These are phyloP conservation scores for Moesziomyces sp. DNA, from an alignment of 1,284 basidiomycete genomes.

Conservation along the genomic window DNA sequence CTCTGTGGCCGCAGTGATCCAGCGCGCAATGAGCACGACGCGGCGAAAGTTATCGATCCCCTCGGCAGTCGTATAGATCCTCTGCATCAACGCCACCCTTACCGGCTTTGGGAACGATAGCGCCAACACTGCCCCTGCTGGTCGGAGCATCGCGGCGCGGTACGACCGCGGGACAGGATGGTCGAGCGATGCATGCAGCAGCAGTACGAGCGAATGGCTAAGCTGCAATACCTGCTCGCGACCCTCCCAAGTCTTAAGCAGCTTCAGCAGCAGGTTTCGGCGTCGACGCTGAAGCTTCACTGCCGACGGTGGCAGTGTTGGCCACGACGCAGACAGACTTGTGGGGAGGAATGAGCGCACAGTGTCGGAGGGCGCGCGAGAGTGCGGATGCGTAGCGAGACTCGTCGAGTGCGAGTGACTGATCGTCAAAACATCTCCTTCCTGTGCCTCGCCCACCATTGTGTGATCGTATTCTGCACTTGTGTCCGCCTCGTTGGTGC, in stretches of 20 bases:
- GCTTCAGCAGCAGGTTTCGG: constrained; percentile 22
- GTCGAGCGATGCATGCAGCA: constrained; percentile 36
- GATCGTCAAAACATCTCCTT: constrained; percentile 34
- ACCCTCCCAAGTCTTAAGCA: constrained; percentile 46
- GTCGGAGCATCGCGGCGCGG: constrained; percentile 16
- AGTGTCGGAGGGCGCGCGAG: constrained; percentile 8
- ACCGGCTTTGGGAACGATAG: constrained; percentile 25
- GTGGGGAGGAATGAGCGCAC: constrained; percentile 7
- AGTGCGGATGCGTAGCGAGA: constrained; percentile 20
- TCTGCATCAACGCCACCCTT: constrained; percentile 33
- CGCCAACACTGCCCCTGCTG: constrained; percentile 25
- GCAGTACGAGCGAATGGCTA: constrained; percentile 37
- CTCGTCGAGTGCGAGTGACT: constrained; percentile 33
- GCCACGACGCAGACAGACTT: constrained; percentile 32
- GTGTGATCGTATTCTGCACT: neutral
- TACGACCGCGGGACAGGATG: constrained; percentile 26
- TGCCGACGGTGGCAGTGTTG: constrained; percentile 25
- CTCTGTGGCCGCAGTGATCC: constrained; percentile 35
- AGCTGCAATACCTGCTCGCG: constrained; percentile 39
- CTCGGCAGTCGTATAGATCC: constrained; percentile 46
- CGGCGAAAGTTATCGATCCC: constrained; percentile 46
- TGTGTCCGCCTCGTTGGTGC: constrained; percentile 6
- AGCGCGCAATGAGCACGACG: constrained; percentile 36
- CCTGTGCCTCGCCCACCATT: constrained; percentile 10
- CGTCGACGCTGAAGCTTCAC: constrained; percentile 26